Evolutionary conservation across 331 rosid species (phyloP), one percentile per base, ranked within the genome.

Genomic region (Quercus phellos): DNA sequence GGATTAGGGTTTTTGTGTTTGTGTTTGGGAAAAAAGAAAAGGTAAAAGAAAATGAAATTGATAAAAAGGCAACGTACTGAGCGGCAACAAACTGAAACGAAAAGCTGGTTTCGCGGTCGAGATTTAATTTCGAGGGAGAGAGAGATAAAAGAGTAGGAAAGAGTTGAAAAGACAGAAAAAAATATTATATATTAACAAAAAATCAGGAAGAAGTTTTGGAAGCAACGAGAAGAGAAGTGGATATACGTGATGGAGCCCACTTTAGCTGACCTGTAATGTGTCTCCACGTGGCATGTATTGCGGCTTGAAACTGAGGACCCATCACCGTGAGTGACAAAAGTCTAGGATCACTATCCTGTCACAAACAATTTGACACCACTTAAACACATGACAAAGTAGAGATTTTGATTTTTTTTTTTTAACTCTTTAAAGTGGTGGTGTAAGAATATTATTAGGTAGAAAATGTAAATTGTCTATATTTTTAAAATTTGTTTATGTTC

Each of bases 61-160:
- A 24, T 11, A 58, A 8, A 73, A 60, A 70, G 72, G 51, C 74
- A 81, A 79, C 84, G 84, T 67, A 55, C 78, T 80, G 84, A 70
- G 96, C 93, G 94, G 86, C 89, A 89, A 89, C 83, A 76, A 84
- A 84, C 80, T 74, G 86, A 85, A 86, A 82, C 78, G 82, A 82
- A 87, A 75, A 74, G 90, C 84, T 75, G 78, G 88, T 84, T 87
- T 89, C 90, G 88, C 90, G 96, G 94, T 83, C 81, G 75, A 88
- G 91, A 89, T 89, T 88, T 85, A 69, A 89, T 85, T 88, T 88
- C 63, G 75, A 32, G 27, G 51, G 26, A 66, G 13, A 66, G 84
- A 80, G 81, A 75, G 78, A 77, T 76, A 85, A 12, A 3, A 46
- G 53, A 12, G 53, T 81, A 75, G 46, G 46, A 38, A 38, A 38